Evolutionary conservation across 257 asterid species (phyloP).

Genomic region (Nicotiana sylvestris): DNA sequence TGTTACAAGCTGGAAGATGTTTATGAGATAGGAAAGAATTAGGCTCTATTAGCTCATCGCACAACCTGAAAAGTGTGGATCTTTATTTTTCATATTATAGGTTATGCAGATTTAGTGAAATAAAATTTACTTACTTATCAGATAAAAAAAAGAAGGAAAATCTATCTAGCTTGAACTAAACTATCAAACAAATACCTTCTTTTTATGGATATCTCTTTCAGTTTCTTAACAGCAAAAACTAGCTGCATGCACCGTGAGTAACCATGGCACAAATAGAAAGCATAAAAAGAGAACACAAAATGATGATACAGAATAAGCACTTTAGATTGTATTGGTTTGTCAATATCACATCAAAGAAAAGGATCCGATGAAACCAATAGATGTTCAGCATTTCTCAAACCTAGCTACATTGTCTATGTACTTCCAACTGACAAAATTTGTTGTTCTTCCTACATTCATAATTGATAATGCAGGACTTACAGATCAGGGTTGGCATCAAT

Average conservation of each 20-base stretch:
- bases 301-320: neutral
- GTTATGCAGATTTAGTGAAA: neutral
- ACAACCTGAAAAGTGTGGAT: neutral
- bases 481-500: constrained; percentile 97
- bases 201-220: neutral
- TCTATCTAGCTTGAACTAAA: neutral
- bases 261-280: neutral
- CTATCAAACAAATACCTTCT: neutral
- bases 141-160: too few species aligned
- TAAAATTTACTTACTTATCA: neutral
- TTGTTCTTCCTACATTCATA: neutral
- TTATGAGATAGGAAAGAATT: neutral
- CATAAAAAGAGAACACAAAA: neutral
- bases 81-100: neutral
- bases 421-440: neutral
- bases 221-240: neutral
- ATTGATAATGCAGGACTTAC: constrained; percentile 44
- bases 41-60: neutral
- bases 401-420: neutral
- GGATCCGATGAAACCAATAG: neutral
- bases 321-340: neutral
- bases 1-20: neutral
- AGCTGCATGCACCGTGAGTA: neutral
- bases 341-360: neutral
- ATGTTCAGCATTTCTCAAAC: neutral